Conservation (phyloP, 2,329 filamentous ascomycete species). For the Beauveria rudraprayagi region DNA sequence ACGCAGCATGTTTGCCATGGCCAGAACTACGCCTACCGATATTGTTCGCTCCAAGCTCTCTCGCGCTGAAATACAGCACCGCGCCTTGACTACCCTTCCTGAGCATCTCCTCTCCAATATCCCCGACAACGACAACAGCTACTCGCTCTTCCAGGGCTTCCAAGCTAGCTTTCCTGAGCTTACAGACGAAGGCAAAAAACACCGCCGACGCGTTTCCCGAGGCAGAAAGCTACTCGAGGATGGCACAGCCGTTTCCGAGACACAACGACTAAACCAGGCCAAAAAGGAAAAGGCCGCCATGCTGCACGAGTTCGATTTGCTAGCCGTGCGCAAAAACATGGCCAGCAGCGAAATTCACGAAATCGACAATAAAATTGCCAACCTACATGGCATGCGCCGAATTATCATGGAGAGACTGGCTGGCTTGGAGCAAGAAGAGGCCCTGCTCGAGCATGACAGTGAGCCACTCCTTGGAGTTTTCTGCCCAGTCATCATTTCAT, state of each 20-base stretch:
- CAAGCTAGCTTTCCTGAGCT: conserved; percentile 74
- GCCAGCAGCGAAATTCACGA: conserved; percentile 91
- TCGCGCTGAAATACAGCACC: conserved; percentile 85
- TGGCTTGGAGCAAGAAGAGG: conserved; percentile 81
- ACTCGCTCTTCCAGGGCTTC: conserved; percentile 95
- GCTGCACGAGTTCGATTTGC: conserved; percentile 82
- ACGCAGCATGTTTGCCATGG: conserved; percentile 83
- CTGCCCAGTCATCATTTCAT: neutral
- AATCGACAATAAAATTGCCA: conserved; percentile 94
- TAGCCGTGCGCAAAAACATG: conserved; percentile 93
- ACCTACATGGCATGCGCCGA: conserved; percentile 84
- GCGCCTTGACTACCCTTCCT: conserved; percentile 77
- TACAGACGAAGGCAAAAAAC: conserved; percentile 62
- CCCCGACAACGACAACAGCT: conserved; percentile 75
- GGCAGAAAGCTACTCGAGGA: conserved; percentile 70
- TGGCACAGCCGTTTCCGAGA: conserved; percentile 41
- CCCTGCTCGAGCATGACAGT: conserved; percentile 82
- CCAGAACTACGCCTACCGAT: conserved; percentile 86
- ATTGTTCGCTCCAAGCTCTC: conserved; percentile 88
- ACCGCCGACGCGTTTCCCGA: conserved; percentile 62
- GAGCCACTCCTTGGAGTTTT: conserved; percentile 26
- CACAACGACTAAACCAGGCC: conserved; percentile 61
- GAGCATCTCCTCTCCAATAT: conserved; percentile 88
- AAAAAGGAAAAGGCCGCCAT: conserved; percentile 73
- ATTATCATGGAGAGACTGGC: conserved; percentile 86